Evolutionary conservation across 148 eudicot species (phyloP), one percentile per base, ranked within the genome.

Genomic region (Camellia sinensis): DNA sequence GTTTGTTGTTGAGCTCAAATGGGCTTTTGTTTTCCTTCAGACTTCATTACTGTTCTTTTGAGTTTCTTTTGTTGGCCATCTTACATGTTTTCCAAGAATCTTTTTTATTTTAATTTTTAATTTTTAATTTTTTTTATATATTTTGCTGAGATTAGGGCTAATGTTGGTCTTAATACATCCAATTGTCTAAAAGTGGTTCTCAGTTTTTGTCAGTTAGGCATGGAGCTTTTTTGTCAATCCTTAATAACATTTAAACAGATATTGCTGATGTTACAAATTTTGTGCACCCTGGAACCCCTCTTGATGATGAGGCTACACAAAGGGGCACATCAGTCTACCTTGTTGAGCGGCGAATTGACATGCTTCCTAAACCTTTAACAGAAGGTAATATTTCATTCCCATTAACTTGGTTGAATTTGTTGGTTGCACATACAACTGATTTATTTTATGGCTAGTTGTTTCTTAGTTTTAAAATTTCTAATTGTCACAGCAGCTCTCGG

Each of bases 181-280:
- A n/a, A 48, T 41, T 71, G 57, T 45, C 56, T 71, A 48, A 6
- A 64, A 54, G 68, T 21, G 21, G 59, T 62, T 76, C 56, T 41
- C 43, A 64, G 22, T 67, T 81, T 62, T 18, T 48, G 5, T 56
- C 67, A 6, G 63, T 17, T 68, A 50, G 67, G 21, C 29, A 11
- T 60, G 66, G 61, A 71, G 41, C 50, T 80, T 71, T 67, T 65
- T 15, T 66, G 82, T 67, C 65, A 59, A 74, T 78, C 91, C 90
- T 92, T 95, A 76, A 93, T 79, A n/a, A 65, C 67, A 44, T 75
- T 75, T 22, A 83, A 78, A 79, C 63, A 96, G 99, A 96, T 85
- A 96, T 96, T 85, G 99, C 99, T 82, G 99, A 96, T 83, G 99
- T 96, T 74, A 96, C 99, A 43, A 96, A 96, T 69, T 96, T 96